Evolutionary conservation across 1,284 basidiomycete species (phyloP), one percentile per base, ranked within the genome.

Genomic region (Ustilago tritici): DNA sequence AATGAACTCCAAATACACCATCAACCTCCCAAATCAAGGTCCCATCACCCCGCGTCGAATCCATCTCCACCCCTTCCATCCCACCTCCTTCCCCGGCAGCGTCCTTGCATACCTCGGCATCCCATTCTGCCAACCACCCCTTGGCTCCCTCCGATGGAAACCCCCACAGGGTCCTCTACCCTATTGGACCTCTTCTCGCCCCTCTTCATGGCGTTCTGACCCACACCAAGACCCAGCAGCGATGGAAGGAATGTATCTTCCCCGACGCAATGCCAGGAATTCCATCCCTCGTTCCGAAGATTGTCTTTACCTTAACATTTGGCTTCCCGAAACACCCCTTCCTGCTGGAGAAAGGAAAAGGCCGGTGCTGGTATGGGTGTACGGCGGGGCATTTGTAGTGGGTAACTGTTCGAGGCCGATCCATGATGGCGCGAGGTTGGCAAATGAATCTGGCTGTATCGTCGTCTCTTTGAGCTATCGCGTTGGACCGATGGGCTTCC

Each of bases 81-180:
- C 60, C 35, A 19, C 47, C 5, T 67, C 70, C 5, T 31, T 32
- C 1, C 36, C 19, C 1, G 72, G 76, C 17, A 64, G 35, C 7
- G 88, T 89, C 5, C 89, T 90, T 9, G 90, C 90, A 1, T 92
- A 90, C 76, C 87, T 92, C 3, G 91, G 91, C 1, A 90, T 93
- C 53, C 92, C 91, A 0, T 93, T 89, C 73, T 91, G 91, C 17
- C 86, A 90, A 68, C 88, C 91, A 28, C 92, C 91, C 0, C 78
- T 89, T 5, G 90, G 90, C 0, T 35, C 72, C 6, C 85, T 90
- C 23, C 88, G 91, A 8, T 91, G 91, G 87, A 89, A 89, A 70
- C 88, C 90, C 32, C 92, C 92, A 2, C 76, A 70, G 49, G 69
- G 65, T 6, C 75, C 68, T 2, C 55, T 58, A 31, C 71, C 72